Percentiles rank a stretch among this genome's conserved stretches.
Evolutionary conservation across 768 basidiomycete species (phyloP).

Genomic region (Leccinum sublutescens): DNA sequence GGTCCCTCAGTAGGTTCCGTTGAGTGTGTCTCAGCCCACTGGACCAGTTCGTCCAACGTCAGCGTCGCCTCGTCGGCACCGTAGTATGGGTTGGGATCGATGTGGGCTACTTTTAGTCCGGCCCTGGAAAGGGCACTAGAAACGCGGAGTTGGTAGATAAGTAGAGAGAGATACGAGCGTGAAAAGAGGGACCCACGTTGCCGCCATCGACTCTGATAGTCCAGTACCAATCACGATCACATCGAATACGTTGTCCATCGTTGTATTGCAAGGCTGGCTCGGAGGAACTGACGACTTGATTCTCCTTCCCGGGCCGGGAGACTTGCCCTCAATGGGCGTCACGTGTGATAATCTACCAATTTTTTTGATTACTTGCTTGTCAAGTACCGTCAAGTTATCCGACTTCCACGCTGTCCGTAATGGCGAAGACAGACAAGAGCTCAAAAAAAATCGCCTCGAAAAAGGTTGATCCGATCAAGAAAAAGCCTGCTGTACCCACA

Average conservation of each 20-base stretch:
- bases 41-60: conserved; percentile 72
- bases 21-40: conserved; percentile 56
- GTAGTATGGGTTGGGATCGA: conserved; percentile 84
- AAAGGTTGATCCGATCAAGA: conserved; percentile 27
- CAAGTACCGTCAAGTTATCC: neutral
- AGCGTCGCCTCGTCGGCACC: conserved; percentile 81
- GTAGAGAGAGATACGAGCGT: neutral
- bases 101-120: conserved; percentile 83
- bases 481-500: conserved; percentile 24
- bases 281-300: neutral
- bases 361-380: conserved; percentile 7
- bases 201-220: conserved; percentile 78
- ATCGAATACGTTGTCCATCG: conserved; percentile 53
- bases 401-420: conserved; percentile 16
- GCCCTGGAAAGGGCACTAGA: conserved; percentile 84
- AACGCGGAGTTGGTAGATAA: neutral
- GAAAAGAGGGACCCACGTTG: conserved; percentile 63
- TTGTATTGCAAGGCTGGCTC: neutral
- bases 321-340: conserved; percentile 30
- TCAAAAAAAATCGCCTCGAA: conserved; percentile 35
- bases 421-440: conserved; percentile 43
- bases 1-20: conserved; percentile 14
- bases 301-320: neutral
- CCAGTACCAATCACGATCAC: conserved; percentile 75
- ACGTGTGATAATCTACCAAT: conserved; percentile 22